phyloP scores from a whole-genome alignment of 768 basidiomycete species.

The Macrolepiota dolichaula region DNA sequence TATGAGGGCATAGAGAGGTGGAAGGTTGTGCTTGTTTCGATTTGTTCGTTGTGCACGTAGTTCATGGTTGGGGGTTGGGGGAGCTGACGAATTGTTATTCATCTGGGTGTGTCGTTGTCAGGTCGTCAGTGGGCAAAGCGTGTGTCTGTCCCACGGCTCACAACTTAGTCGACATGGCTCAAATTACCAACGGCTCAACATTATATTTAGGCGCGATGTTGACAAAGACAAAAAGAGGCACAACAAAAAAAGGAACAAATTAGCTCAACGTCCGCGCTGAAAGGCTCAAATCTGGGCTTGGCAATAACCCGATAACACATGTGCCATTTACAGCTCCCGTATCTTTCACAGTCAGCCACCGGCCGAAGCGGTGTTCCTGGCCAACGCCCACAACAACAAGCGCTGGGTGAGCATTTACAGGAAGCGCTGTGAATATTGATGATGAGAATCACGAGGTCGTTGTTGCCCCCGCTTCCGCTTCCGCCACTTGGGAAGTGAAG shows the following conservation, averaged over 20 bases:
- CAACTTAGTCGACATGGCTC: no score
- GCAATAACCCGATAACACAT: constrained; percentile 56
- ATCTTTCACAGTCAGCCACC: constrained; percentile 81
- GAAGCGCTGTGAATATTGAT: constrained; percentile 15
- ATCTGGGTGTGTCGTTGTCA: no score
- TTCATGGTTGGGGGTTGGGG: not conserved
- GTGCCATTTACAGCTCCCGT: constrained; percentile 69
- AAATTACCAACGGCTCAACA: not conserved
- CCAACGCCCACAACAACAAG: constrained; percentile 78
- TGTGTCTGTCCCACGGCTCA: not conserved
- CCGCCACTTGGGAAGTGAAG: constrained; percentile 22
- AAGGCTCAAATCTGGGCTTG: constrained; percentile 10
- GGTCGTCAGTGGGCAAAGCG: not conserved
- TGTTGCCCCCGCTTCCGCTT: constrained; percentile 26
- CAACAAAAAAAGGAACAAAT: not conserved
- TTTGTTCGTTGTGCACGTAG: not conserved
- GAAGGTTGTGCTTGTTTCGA: not conserved
- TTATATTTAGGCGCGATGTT: no score
- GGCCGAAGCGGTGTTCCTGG: constrained; percentile 85
- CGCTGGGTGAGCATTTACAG: constrained; percentile 26
- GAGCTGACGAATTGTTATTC: not conserved
- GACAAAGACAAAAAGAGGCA: no score
- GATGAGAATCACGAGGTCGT: constrained; percentile 12
- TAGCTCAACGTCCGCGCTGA: constrained; percentile 22
- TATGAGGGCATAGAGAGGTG: constrained; percentile 32